phyloP scores from a whole-genome alignment of 345 rosid genomes.

The Toxicodendron radicans region DNA sequence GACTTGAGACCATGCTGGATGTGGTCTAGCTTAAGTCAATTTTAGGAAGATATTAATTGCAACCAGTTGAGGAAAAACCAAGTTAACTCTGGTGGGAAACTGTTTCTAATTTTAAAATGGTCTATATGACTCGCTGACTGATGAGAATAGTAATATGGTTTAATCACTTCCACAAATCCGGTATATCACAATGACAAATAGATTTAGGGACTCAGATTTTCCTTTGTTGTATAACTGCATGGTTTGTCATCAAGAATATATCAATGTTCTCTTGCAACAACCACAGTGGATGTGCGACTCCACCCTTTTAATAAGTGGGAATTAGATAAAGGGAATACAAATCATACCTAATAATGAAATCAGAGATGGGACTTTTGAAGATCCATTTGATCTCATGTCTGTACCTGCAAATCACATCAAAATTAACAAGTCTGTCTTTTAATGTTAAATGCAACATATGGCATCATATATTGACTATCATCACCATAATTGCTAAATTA shows the following conservation, averaged over 20 bases:
- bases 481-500: not conserved
- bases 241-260: not conserved
- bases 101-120: not conserved
- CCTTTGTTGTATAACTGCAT: not conserved
- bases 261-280: not conserved
- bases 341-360: slow-evolving; percentile 79
- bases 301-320: not conserved
- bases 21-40: not conserved
- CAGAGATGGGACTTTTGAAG: slow-evolving; percentile 73
- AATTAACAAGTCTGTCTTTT: slow-evolving; percentile 8
- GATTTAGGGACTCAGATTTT: slow-evolving; percentile 1
- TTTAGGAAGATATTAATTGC: not conserved
- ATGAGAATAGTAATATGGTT: not conserved
- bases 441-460: not conserved
- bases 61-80: not conserved
- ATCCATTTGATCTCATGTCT: slow-evolving; percentile 56
- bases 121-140: not conserved
- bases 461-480: not conserved
- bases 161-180: not conserved
- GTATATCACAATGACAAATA: not conserved
- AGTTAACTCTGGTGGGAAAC: not conserved
- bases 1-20: not conserved
- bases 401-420: slow-evolving; percentile 45
- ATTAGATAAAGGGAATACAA: not conserved
- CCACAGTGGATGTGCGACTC: not conserved